Evolutionary conservation across 1,284 basidiomycete genomes (phyloP).

Genomic region (Ustanciosporium gigantosporum): DNA sequence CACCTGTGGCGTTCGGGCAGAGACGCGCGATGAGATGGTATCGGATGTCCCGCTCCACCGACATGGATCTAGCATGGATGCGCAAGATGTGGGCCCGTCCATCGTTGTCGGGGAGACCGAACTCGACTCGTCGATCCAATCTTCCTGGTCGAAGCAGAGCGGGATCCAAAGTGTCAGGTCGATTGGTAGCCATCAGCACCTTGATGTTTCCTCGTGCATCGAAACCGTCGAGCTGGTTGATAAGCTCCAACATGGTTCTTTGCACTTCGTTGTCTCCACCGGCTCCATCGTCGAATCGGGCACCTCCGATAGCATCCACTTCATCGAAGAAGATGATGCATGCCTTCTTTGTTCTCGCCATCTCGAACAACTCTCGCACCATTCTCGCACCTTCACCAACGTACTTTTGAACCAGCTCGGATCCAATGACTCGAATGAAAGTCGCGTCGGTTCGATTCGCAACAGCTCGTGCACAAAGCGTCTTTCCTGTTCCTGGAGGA

Average conservation of each 20-base stretch:
- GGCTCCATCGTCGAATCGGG: slow-evolving; percentile 97
- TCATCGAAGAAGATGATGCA: slow-evolving; percentile 99
- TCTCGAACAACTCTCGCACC: slow-evolving; percentile 98
- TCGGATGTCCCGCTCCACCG: slow-evolving; percentile 92
- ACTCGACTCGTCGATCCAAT: slow-evolving; percentile 93
- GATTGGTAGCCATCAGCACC: slow-evolving; percentile 98
- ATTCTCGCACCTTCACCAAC: slow-evolving; percentile 98
- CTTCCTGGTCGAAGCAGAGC: slow-evolving; percentile 94
- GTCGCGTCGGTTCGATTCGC: slow-evolving; percentile 99
- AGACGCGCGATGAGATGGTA: slow-evolving; percentile 96
- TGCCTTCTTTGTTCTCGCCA: slow-evolving; percentile 97
- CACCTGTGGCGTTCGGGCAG: slow-evolving; percentile 97
- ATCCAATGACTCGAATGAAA: slow-evolving; percentile 98
- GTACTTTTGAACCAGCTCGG: slow-evolving; percentile 98
- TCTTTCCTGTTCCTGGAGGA: slow-evolving; percentile 98
- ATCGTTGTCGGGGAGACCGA: slow-evolving; percentile 91
- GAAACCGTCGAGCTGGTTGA: slow-evolving; percentile 98
- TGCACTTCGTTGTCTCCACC: slow-evolving; percentile 99
- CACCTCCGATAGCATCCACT: slow-evolving; percentile 95
- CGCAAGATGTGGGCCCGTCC: slow-evolving; percentile 94
- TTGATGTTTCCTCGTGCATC: slow-evolving; percentile 99
- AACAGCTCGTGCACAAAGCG: slow-evolving; percentile 94
- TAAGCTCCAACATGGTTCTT: slow-evolving; percentile 98
- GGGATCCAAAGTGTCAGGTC: slow-evolving; percentile 97
- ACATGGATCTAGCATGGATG: slow-evolving; percentile 96